These are phyloP conservation scores for Stemphylium beticola DNA, from an alignment of 2,329 filamentous ascomycete species.

Conservation along the genomic window DNA sequence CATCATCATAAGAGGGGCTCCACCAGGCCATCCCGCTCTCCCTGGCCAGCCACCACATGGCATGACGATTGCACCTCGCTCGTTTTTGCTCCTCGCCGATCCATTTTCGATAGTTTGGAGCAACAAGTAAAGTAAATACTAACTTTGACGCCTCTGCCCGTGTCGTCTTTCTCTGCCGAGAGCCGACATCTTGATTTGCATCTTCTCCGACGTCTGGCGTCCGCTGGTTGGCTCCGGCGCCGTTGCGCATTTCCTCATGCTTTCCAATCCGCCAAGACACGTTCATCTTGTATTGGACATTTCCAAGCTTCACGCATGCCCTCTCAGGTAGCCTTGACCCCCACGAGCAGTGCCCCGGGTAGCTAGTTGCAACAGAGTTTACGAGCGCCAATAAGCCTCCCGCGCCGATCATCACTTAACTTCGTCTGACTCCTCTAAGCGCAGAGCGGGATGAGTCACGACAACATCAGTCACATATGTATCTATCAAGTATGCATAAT, in stretches of 20 bases:
- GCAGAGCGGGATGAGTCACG: too few species aligned
- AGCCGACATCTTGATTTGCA: conserved; percentile 8
- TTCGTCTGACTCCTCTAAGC: too few species aligned
- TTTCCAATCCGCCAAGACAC: too few species aligned
- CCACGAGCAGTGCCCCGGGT: too few species aligned
- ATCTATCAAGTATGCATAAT: background rate
- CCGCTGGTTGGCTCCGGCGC: background rate
- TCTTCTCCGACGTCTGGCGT: conserved; percentile 17
- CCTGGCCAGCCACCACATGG: background rate
- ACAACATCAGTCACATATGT: background rate
- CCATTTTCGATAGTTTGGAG: background rate
- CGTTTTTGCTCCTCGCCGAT: background rate
- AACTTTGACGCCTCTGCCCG: background rate
- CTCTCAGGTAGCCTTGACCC: too few species aligned
- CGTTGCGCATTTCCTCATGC: too few species aligned
- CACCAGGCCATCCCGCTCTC: background rate
- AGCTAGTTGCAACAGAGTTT: too few species aligned
- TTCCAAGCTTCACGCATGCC: too few species aligned
- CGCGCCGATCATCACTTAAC: too few species aligned
- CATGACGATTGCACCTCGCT: background rate
- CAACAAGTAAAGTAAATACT: background rate
- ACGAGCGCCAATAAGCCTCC: too few species aligned
- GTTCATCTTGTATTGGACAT: too few species aligned
- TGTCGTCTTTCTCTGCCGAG: background rate
- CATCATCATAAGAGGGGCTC: background rate